Conservation (phyloP, 805 yeast genomes). For the Scheffersomyces coipomensis region DNA sequence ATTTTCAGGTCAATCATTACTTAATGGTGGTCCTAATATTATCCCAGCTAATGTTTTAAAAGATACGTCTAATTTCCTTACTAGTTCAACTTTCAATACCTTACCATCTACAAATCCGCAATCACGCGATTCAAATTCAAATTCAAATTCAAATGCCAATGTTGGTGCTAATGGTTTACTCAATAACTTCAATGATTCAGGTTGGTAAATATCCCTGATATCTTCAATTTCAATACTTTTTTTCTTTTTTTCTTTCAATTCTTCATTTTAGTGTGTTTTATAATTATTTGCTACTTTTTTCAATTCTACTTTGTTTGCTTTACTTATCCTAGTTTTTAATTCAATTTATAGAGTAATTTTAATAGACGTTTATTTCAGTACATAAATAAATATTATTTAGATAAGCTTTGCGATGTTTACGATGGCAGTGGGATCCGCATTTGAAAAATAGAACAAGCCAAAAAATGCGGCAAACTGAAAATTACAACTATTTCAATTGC, state of each 20-base stretch:
- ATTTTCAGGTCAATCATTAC: constrained; percentile 1
- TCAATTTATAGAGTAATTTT: background rate
- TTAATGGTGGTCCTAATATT: background rate
- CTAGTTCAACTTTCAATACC: background rate
- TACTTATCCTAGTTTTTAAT: background rate
- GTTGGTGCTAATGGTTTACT: background rate
- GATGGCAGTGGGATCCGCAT: too few relatives aligned
- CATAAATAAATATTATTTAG: too few relatives aligned
- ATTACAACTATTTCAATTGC: background rate
- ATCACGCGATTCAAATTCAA: background rate
- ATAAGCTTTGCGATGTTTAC: too few relatives aligned
- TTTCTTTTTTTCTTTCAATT: background rate
- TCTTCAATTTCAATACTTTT: background rate
- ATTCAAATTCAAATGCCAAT: background rate
- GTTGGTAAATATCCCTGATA: constrained; percentile 7
- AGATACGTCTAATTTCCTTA: background rate
- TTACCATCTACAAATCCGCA: background rate
- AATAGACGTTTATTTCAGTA: too few relatives aligned
- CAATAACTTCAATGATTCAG: constrained; percentile 10
- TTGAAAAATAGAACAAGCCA: too few relatives aligned
- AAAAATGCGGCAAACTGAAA: too few relatives aligned
- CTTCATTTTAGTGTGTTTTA: too few relatives aligned
- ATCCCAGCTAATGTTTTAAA: background rate
- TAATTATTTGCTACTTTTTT: too few relatives aligned
- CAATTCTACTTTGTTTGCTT: background rate